These are phyloP conservation scores for Lasiodiplodia gonubiensis DNA, from an alignment of 2,329 filamentous ascomycete species.

Conservation along the genomic window DNA sequence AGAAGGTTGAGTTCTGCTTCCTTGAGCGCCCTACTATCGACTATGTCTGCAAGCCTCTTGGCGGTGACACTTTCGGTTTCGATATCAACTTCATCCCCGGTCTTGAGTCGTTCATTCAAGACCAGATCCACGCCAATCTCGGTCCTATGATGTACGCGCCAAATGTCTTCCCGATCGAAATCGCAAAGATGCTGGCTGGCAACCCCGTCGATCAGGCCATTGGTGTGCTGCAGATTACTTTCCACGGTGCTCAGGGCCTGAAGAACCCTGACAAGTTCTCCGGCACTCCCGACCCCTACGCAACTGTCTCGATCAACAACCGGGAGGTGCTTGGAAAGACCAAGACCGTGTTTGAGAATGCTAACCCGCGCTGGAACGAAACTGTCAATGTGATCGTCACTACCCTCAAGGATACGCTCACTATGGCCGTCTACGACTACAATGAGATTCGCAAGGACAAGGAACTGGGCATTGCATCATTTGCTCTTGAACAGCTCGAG, in stretches of 20 bases:
- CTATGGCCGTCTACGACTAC: conserved; percentile 85
- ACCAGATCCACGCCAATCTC: conserved; percentile 93
- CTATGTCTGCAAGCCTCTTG: conserved; percentile 96
- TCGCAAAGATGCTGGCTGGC: conserved; percentile 96
- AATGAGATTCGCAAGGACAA: conserved; percentile 98
- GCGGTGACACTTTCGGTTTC: conserved; percentile 93
- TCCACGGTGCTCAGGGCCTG: conserved; percentile 88
- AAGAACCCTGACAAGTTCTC: conserved; percentile 96
- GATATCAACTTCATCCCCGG: conserved; percentile 99
- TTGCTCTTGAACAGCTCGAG: conserved; percentile 82
- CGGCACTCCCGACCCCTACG: conserved; percentile 90
- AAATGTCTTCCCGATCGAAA: conserved; percentile 97
- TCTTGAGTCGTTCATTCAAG: conserved; percentile 89
- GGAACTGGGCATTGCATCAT: conserved; percentile 86
- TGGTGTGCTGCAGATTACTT: conserved; percentile 87
- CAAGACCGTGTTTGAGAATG: conserved; percentile 82
- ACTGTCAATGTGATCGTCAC: conserved; percentile 95
- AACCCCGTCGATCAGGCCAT: conserved; percentile 94
- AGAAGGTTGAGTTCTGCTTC: conserved; percentile 94
- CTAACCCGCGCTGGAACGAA: conserved; percentile 93
- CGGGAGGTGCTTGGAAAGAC: conserved; percentile 83
- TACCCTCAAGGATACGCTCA: conserved; percentile 85
- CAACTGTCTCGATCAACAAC: conserved; percentile 81
- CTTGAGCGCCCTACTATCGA: conserved; percentile 87
- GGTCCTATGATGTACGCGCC: conserved; percentile 98